phyloP scores from a whole-genome alignment of 176 grass and related monocot species.

The Oropetium thomaeum region DNA sequence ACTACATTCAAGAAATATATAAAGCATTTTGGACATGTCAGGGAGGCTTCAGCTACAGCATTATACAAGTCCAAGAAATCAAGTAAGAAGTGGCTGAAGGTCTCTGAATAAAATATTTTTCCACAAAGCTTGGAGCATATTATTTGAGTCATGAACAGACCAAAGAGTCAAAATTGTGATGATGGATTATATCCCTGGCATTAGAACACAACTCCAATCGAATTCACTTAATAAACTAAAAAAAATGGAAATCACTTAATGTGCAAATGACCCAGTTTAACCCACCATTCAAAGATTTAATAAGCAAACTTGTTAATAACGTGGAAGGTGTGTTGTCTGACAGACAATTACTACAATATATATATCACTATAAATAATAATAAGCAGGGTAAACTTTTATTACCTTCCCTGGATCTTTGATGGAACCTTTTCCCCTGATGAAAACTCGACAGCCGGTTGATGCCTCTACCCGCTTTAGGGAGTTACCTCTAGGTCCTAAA shows the following conservation, averaged over 20 bases:
- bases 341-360: background rate
- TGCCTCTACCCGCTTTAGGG: conserved; percentile 90
- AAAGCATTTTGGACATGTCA: background rate
- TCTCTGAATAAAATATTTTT: background rate
- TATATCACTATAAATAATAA: conserved; percentile 1
- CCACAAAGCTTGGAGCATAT: background rate
- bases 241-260: conserved; percentile 1
- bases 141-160: background rate
- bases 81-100: background rate
- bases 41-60: background rate
- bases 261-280: background rate
- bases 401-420: conserved; percentile 98
- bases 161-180: background rate
- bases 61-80: background rate
- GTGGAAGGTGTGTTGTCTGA: background rate
- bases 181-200: conserved; percentile 1
- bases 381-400: conserved; percentile 25
- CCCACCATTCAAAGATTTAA: background rate
- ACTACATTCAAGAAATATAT: conserved; percentile 1
- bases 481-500: conserved; percentile 96
- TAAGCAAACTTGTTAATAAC: background rate
- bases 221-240: too few species aligned
- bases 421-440: conserved; percentile 95
- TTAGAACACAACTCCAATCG: background rate
- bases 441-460: conserved; percentile 99